Percentiles rank a stretch among this genome's conserved stretches.
Evolutionary conservation across 306 rosid species (phyloP).

Genomic region (Cucurbita pepo): DNA sequence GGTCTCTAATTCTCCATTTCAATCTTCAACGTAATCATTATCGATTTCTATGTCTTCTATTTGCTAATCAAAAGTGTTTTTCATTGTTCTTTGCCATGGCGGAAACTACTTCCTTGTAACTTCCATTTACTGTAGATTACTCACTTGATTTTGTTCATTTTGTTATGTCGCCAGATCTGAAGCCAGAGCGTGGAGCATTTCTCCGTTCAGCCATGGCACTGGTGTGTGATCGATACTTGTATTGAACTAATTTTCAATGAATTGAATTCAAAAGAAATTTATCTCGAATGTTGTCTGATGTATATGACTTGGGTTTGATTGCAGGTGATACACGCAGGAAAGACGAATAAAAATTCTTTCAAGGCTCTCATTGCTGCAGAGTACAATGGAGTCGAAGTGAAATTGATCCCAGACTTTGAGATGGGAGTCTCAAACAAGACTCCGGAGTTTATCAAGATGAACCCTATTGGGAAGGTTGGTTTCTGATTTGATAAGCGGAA

Average conservation of each 20-base stretch:
- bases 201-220: neutral
- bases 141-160: neutral
- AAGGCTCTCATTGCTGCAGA: slow-evolving; percentile 52
- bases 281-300: neutral
- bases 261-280: neutral
- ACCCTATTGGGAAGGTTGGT: slow-evolving; percentile 69
- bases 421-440: slow-evolving; percentile 64
- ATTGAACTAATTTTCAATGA: neutral
- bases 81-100: neutral
- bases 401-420: slow-evolving; percentile 31
- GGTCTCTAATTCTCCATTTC: neutral
- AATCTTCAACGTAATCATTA: neutral
- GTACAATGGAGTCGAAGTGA: slow-evolving; percentile 40
- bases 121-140: neutral
- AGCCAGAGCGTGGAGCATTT: neutral
- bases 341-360: slow-evolving; percentile 34
- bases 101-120: neutral
- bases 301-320: neutral
- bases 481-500: neutral
- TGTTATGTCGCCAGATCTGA: neutral
- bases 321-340: slow-evolving; percentile 45
- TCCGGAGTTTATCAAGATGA: slow-evolving; percentile 62
- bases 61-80: neutral
- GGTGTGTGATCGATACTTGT: neutral
- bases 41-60: neutral